Percentiles rank a stretch among this genome's conserved stretches.
These are phyloP conservation scores for Hebeloma cylindrosporum DNA, from an alignment of 768 basidiomycete species.

Conservation along the genomic window DNA sequence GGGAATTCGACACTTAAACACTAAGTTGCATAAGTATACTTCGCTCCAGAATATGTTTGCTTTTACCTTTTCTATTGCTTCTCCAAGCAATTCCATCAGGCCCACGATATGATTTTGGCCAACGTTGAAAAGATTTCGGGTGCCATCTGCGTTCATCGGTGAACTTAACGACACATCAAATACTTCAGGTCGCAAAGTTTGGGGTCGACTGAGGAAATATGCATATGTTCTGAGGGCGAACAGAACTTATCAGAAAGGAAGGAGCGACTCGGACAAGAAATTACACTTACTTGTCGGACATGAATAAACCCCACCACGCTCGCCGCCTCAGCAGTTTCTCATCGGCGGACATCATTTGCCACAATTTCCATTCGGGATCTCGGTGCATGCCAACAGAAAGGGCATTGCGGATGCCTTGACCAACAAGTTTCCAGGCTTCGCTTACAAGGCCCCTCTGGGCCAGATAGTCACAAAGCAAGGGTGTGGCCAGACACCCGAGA, in stretches of 20 bases:
- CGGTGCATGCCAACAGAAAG: conserved; percentile 44
- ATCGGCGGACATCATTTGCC: conserved; percentile 45
- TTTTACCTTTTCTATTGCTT: conserved; percentile 37
- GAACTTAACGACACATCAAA: conserved; percentile 39
- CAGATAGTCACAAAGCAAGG: conserved; percentile 45
- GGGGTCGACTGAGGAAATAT: conserved; percentile 45
- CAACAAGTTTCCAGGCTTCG: conserved; percentile 50
- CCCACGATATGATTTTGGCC: conserved; percentile 39
- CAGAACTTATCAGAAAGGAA: neutral
- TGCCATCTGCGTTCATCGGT: conserved; percentile 30
- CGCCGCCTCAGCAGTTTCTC: conserved; percentile 40
- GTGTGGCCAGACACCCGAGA: conserved; percentile 45
- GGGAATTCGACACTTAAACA: conserved; percentile 38
- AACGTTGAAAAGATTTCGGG: conserved; percentile 34
- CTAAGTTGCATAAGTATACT: conserved; percentile 22
- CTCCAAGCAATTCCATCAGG: conserved; percentile 39
- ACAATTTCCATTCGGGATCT: conserved; percentile 41
- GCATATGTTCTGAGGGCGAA: conserved; percentile 25
- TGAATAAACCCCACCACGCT: conserved; percentile 45
- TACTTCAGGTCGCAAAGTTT: conserved; percentile 36
- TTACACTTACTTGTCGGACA: conserved; percentile 41
- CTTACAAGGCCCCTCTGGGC: conserved; percentile 47
- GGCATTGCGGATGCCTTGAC: conserved; percentile 39
- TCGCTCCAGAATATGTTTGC: conserved; percentile 1
- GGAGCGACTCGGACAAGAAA: neutral